Base-by-base conservation (phyloP, 2,329 filamentous ascomycete species). In the Chaetomiaceae sp. region DNA sequence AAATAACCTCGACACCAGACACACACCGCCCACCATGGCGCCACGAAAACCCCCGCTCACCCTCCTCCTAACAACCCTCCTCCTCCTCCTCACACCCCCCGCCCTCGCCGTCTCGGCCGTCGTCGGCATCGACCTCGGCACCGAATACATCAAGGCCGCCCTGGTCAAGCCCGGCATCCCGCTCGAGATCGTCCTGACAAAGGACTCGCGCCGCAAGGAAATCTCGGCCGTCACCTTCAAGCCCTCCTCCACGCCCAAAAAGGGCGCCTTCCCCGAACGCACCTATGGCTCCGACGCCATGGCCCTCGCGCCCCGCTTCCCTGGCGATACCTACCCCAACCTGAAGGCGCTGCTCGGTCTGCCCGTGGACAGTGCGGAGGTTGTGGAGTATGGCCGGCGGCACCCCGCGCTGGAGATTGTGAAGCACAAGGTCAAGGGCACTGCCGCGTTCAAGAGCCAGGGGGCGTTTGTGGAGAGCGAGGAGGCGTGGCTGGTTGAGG, bases 121-220 rank as follows among this genome's bases (percentile, higher is more conserved):
- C 16, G 76, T 99, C 19, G 93, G 93, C 57, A 81, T 99, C 63
- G 93, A 99, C 70, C 78, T 99, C 48, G 93, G 93, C 60, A 96
- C 93, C 50, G 89, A 96, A 68, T 96, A 95, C 73, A 87, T 99
- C 73, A 99, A 97, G 75, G 92, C 92, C 23, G 85, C 88, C 13
- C 81, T 99, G 37, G 92, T 99, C 55, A 97, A 97, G 73, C 93
- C 93, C 2, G 93, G 93, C 55, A 92, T 95, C 46, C 93, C 93
- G 10, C 88, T 99, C 66, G 93, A 99, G 60, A 97, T 99, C 59
- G 92, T 99, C 68, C 80, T 96, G 50, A 96, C 91, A 25, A 99
- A 97, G 68, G 93, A 99, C 72, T 96, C 93, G 25, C 88, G 95
- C 69, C 86, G 93, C 65, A 99, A 99, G 76, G 93, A 99, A 69